Evolutionary conservation across 2,329 filamentous ascomycete species (phyloP).

Genomic region (Blastomyces percursus): DNA sequence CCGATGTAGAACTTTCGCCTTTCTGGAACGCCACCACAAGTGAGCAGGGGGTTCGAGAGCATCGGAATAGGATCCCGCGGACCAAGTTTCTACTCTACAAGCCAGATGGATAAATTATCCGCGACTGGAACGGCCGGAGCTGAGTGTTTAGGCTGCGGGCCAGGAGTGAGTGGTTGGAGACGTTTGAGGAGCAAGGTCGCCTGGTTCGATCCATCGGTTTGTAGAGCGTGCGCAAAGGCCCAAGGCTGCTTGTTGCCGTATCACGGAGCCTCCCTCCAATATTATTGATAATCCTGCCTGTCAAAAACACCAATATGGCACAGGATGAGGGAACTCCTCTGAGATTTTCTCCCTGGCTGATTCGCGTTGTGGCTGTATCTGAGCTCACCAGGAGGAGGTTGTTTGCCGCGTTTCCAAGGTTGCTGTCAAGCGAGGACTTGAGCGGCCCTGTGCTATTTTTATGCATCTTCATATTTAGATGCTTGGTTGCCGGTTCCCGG

Average conservation of each 20-base stretch:
- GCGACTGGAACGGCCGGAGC: neutral
- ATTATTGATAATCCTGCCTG: neutral
- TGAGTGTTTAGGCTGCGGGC: neutral
- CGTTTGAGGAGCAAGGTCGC: neutral
- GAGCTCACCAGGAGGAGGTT: neutral
- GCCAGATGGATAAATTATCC: neutral
- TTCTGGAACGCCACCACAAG: neutral
- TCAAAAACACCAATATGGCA: neutral
- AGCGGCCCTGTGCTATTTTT: neutral
- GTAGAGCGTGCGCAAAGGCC: neutral
- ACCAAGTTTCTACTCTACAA: neutral
- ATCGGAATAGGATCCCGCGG: neutral
- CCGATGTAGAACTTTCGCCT: neutral
- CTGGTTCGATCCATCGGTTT: neutral
- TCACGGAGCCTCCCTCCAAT: neutral
- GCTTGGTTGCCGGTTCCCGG: neutral
- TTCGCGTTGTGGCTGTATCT: conserved; percentile 1
- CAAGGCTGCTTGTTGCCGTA: neutral
- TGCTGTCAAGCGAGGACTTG: neutral
- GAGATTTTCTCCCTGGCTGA: neutral
- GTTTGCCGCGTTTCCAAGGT: too few species aligned
- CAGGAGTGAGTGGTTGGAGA: neutral
- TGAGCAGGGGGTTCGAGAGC: neutral
- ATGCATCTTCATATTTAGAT: too few species aligned
- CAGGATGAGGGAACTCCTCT: neutral